phyloP scores from a whole-genome alignment of 192 early-diverging fungal genomes.

The Coemansia sp. region DNA sequence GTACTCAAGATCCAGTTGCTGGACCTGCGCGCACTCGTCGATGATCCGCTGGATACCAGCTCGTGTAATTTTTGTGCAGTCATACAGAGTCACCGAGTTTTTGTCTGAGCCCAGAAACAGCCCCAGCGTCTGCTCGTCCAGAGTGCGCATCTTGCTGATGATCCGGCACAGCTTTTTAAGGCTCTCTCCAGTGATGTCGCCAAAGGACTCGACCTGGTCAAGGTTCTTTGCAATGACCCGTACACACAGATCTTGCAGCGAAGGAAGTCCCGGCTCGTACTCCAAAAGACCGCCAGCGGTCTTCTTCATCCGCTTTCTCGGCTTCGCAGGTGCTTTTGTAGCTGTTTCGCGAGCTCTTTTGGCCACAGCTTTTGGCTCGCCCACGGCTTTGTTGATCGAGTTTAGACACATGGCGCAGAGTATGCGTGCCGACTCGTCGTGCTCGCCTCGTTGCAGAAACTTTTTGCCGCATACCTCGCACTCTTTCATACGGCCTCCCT shows the following conservation, averaged over 20 bases:
- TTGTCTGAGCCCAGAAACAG: constrained; percentile 72
- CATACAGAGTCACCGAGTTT: constrained; percentile 67
- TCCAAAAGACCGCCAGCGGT: constrained; percentile 57
- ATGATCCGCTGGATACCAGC: constrained; percentile 62
- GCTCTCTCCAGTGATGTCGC: constrained; percentile 72
- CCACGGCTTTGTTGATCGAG: constrained; percentile 34
- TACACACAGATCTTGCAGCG: constrained; percentile 69
- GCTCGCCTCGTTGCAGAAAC: constrained; percentile 42
- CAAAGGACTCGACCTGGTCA: constrained; percentile 81
- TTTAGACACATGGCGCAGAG: constrained; percentile 40
- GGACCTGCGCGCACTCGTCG: constrained; percentile 63
- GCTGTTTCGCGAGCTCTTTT: constrained; percentile 14
- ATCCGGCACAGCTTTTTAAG: constrained; percentile 76
- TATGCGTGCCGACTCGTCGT: constrained; percentile 6
- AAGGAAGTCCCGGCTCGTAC: constrained; percentile 56
- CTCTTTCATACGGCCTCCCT: constrained; percentile 46
- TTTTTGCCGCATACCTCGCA: constrained; percentile 43
- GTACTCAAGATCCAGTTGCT: constrained; percentile 65
- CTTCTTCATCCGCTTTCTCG: constrained; percentile 30
- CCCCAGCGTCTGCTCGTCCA: constrained; percentile 64
- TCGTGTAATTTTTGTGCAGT: constrained; percentile 71
- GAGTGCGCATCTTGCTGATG: constrained; percentile 71
- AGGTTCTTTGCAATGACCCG: constrained; percentile 74
- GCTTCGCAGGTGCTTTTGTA: background rate
- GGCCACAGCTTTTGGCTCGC: constrained; percentile 7